Evolutionary conservation across 306 rosid genomes (phyloP).

Genomic region (Sechiopsis laciniata): DNA sequence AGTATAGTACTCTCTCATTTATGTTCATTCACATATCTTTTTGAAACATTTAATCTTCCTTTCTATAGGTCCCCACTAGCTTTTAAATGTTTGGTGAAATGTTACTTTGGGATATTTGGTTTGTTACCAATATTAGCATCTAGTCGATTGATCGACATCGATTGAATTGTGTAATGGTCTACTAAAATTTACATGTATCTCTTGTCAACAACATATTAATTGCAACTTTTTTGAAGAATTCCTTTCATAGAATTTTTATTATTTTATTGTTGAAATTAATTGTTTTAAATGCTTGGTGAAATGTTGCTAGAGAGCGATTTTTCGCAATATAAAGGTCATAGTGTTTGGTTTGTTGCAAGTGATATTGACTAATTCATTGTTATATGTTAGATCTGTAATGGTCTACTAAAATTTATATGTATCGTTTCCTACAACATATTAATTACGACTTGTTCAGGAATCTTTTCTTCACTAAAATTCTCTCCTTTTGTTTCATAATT

Average conservation of each 20-base stretch:
- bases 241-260: neutral
- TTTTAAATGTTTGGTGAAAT: neutral
- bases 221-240: neutral
- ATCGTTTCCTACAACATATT: neutral
- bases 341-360: neutral
- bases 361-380: neutral
- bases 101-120: neutral
- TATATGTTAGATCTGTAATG: neutral
- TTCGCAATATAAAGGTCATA: too few relatives aligned
- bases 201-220: neutral
- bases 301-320: neutral
- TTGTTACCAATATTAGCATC: neutral
- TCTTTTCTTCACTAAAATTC: neutral
- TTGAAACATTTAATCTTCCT: neutral
- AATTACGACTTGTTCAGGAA: neutral
- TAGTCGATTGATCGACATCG: neutral
- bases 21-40: neutral
- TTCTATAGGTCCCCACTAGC: neutral
- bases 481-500: neutral
- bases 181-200: neutral
- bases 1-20: neutral
- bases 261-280: neutral
- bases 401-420: neutral
- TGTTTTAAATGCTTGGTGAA: neutral
- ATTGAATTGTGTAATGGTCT: neutral